Evolutionary conservation across 108 stramenopile species (phyloP).

Genomic region (Epithemia pelagica): DNA sequence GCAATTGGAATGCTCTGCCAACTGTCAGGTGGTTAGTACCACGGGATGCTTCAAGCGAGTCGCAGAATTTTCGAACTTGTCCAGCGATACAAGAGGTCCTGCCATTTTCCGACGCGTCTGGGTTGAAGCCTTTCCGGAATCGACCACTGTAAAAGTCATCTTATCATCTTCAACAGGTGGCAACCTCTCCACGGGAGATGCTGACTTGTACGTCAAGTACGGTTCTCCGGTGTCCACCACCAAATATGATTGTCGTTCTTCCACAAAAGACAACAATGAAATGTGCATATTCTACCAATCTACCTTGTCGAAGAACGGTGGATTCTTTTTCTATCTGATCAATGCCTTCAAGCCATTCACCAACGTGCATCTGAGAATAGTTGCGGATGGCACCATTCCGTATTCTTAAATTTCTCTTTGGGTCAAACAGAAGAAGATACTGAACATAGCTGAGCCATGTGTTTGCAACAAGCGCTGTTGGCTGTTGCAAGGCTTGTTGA

Average conservation of each 20-base stretch:
- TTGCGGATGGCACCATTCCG: no score
- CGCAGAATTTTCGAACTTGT: not conserved
- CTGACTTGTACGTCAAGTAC: not conserved
- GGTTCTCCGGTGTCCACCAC: not conserved
- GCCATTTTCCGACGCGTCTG: not conserved
- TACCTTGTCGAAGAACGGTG: no score
- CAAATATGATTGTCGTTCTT: not conserved
- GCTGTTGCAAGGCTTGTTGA: no score
- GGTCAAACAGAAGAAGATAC: no score
- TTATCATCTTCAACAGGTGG: not conserved
- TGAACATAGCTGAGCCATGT: no score
- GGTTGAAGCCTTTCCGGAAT: not conserved
- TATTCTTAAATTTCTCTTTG: no score
- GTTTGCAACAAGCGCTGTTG: no score
- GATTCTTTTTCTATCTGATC: no score
- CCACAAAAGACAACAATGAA: no score
- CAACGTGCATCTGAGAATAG: no score
- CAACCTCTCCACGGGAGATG: not conserved
- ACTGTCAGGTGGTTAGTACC: not conserved
- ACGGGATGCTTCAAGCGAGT: not conserved
- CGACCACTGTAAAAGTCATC: not conserved
- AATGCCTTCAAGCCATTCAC: no score
- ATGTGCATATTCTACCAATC: no score
- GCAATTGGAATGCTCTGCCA: not conserved
- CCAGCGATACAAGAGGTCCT: not conserved